Evolutionary conservation across 2,329 filamentous ascomycete genomes (phyloP), one percentile per base, ranked within the genome.

Genomic region (Trichoderma afroharzianum): DNA sequence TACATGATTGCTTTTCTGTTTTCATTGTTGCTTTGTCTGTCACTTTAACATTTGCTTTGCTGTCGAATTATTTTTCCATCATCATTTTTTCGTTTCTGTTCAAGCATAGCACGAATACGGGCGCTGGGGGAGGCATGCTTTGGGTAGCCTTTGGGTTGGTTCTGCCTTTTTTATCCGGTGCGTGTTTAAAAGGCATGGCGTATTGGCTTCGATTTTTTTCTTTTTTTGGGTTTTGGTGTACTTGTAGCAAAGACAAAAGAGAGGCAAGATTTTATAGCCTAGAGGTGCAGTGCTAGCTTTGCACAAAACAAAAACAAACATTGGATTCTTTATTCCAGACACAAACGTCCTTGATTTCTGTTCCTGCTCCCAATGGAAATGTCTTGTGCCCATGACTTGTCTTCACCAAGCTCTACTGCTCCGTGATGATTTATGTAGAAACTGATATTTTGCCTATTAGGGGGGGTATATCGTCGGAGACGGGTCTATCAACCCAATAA

Each of bases 61-160:
- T 28, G 12, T 43, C 18, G 32, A 21, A 26, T n/a, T 36, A 15
- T 50, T 50, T 58, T 68, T 24, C n/a, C n/a, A 33, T 50, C 11
- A 14, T 57, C 33, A 30, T 67, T 57, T 57, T 57, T 57, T 36
- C 28, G 64, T 47, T 68, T 68, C 66, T 36, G 30, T 62, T 68
- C 36, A 62, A 61, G 55, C 66, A 69, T 62, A 69, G 66, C 66
- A 69, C 57, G 62, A 33, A 33, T 18, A 61, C 28, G 39, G 66
- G 66, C 66, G 66, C 66, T 36, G 57, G 57, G 66, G 28, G 39
- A 68, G 57, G 63, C 39, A 61, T 57, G 30, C 36, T 36, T 64
- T 67, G 70, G 53, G 63, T 71, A 61, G 53, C 28, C 61, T 71
- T 71, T 71, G 36, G 47, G 61, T 71, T 70, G 57, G 32, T 50